Evolutionary conservation across 1,284 basidiomycete species (phyloP), one percentile per base, ranked within the genome.

Genomic region (Gomphus bonarii): DNA sequence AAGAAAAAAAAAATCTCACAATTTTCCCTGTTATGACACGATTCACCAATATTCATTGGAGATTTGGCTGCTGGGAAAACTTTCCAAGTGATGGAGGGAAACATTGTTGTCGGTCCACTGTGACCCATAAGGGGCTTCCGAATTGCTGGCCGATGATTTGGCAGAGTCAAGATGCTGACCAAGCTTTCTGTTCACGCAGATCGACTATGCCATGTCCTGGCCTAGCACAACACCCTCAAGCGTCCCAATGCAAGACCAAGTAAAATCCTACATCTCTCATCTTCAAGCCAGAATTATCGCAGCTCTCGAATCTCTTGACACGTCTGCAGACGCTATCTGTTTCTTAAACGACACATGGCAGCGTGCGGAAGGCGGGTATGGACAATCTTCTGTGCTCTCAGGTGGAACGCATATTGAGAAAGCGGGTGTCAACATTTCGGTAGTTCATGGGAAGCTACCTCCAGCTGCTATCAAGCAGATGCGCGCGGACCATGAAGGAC

Each of bases 401-500:
- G 75, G 80, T 42, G 63, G 70, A 33, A 76, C 82, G 0, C 77
- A 91, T 18, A 85, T 99, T 64, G 95, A 99, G 69, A 99, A 99
- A 71, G 95, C 88, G 1, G 97, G 97, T 1, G 93, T 98, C 57
- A 98, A 97, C 72, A 88, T 98, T 64, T 92, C 89, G 30, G 77
- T 98, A 66, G 91, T 98, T 0, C 85, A 97, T 67, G 95, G 95
- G 38, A 78, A 75, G 35, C 82, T 99, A 1, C 91, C 94, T 1
- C 91, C 92, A 0, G 74, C 85, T 18, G 95, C 94, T 1, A 86
- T 98, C 67, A 80, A 82, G 67, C 91, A 97, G 74, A 99, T 99
- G 95, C 80, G 88, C 50, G 88, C 91, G 28, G 91, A 97, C 70
- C 95, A 98, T 69, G 77, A 79, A 35, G 83, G 82, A 22, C 78